A percentile compares a stretch with the other conserved stretches of the same genome.
phyloP scores from a whole-genome alignment of 441 rosid species.

The Cnidoscolus chayamansa region DNA sequence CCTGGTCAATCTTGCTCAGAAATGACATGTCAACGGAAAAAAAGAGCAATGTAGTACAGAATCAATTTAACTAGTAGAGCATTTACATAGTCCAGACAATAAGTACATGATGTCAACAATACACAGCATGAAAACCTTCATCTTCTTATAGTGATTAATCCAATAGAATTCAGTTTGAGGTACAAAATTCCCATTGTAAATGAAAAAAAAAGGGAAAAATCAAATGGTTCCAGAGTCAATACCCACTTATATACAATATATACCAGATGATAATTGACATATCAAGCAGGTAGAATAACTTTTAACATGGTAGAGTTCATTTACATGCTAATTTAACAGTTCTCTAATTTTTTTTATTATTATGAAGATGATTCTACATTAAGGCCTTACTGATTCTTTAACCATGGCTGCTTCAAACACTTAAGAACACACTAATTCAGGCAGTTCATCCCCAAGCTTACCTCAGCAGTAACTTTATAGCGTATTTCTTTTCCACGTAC shows the following conservation, averaged over 20 bases:
- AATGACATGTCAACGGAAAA: too few relatives aligned
- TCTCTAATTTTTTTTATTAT: neutral
- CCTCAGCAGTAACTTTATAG: slow-evolving; percentile 49
- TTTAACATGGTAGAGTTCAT: neutral
- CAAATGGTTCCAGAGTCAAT: neutral
- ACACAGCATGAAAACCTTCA: too few relatives aligned
- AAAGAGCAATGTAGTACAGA: too few relatives aligned
- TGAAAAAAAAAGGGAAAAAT: neutral
- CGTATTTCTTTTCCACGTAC: slow-evolving; percentile 42
- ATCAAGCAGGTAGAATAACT: neutral
- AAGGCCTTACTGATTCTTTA: neutral
- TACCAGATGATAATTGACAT: neutral
- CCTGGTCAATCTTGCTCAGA: neutral
- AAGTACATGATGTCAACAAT: neutral
- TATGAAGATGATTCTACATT: neutral
- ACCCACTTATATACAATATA: neutral
- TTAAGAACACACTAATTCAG: neutral
- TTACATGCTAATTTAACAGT: neutral
- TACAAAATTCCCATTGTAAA: neutral
- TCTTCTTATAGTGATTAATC: neutral
- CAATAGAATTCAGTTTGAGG: neutral
- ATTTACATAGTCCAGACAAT: neutral
- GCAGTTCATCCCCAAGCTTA: slow-evolving; percentile 22
- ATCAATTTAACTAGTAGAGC: neutral
- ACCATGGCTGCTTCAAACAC: neutral